Evolutionary conservation across 176 grass and related monocot genomes (phyloP), one percentile per base, ranked within the genome.

Genomic region (Musa schizocarpa): DNA sequence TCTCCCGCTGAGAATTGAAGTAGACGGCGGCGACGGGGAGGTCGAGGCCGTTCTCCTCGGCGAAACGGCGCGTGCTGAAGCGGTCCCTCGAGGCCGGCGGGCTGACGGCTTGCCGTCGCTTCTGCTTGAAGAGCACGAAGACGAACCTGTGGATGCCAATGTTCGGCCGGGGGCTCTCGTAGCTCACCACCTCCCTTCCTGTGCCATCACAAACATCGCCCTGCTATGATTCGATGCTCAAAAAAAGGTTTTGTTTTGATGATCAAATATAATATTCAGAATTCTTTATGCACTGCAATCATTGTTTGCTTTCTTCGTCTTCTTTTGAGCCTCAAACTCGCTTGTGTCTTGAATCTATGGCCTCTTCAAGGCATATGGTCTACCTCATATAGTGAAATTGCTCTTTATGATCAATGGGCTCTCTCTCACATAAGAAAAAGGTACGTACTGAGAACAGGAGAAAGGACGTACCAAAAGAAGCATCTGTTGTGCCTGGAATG

Each of bases 111-210:
- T 92, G 78, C 72, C 84, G 73, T n/a, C 73, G 68, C 54, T 89
- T 89, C 88, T 99, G 95, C 83, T 88, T 85, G 86, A 92, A 99
- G 22, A 99, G 90, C 66, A 92, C 90, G 83, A 99, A 94, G 48
- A 99, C 74, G 81, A 99, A 94, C 78, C 91, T 88, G 74, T 99
- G 95, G 70, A 99, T 99, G 10, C 95, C 95, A 63, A 99, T 92
- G 81, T 57, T 86, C 21, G 95, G 95, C 29, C 79, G 91, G 27
- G 95, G 88, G 78, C 82, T 99, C 79, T 99, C 91, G 9, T 99
- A 94, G 78, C 27, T 87, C 51, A 94, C 24, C 20, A 92, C 48
- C 53, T 92, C 91, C 68, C 76, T 74, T n/a, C 95, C 94, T 98
- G 82, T 23, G 11, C 3, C 54, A 14, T 48, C 11, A 49, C 13